Percentiles rank a stretch among this genome's conserved stretches.
Evolutionary conservation across 176 grass and related monocot species (phyloP).

Genomic region (Musa beccarii): DNA sequence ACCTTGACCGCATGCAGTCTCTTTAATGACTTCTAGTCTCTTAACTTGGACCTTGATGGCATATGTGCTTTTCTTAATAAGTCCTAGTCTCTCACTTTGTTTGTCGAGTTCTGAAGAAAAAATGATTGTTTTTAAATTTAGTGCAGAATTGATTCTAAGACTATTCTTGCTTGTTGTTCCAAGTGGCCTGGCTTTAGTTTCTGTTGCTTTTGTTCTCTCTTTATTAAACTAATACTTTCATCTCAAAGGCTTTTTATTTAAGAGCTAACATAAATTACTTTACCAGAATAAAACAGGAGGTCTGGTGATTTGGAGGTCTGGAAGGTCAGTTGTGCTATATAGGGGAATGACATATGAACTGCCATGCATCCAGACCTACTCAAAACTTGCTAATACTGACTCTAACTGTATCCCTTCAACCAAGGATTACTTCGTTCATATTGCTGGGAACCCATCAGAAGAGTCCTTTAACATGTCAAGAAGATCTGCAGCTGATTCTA

Average conservation of each 20-base stretch:
- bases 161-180: not conserved
- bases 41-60: not conserved
- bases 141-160: not conserved
- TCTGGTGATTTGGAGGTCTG: constrained; percentile 91
- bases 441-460: not conserved
- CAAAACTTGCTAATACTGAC: constrained; percentile 29
- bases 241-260: too few relatives aligned
- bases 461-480: constrained; percentile 12
- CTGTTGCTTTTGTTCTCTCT: not conserved
- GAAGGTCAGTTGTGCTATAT: constrained; percentile 71
- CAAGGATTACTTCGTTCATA: not conserved
- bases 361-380: constrained; percentile 58
- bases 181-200: not conserved
- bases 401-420: not conserved
- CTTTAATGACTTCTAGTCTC: not conserved
- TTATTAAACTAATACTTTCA: not conserved
- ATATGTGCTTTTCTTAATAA: not conserved
- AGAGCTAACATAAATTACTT: not conserved
- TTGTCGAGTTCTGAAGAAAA: not conserved
- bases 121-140: not conserved
- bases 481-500: constrained; percentile 14
- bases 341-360: constrained; percentile 85
- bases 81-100: not conserved
- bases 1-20: not conserved
- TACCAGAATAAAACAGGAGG: constrained; percentile 76